Conservation (phyloP, 192 early-diverging fungal genomes). For the Entomortierella beljakovae region DNA sequence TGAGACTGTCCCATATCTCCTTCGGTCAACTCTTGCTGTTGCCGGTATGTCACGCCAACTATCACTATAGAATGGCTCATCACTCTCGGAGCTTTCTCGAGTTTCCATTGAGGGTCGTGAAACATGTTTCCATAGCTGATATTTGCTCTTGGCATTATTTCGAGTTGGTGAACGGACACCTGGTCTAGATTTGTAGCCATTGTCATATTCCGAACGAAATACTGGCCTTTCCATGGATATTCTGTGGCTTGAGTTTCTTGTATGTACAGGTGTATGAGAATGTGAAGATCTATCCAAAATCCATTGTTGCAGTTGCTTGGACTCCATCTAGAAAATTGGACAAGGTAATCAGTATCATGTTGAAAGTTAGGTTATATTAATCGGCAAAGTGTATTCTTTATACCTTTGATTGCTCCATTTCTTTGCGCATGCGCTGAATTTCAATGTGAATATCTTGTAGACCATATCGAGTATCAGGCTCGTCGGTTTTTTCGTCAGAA, state of each 20-base stretch:
- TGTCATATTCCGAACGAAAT: neutral
- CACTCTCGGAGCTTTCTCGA: conserved; percentile 8
- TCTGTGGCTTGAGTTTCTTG: neutral
- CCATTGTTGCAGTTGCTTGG: conserved; percentile 21
- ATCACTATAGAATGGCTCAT: neutral
- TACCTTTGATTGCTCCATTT: conserved; percentile 12
- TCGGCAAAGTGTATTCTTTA: neutral
- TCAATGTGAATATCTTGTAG: neutral
- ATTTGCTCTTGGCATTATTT: neutral
- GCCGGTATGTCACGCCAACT: neutral
- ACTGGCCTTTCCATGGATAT: neutral
- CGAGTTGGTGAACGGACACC: neutral
- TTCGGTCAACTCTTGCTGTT: neutral
- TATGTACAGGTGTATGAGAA: neutral
- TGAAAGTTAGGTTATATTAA: neutral
- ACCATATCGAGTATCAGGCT: neutral
- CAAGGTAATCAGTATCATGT: neutral
- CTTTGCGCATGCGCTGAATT: neutral
- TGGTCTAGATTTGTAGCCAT: neutral
- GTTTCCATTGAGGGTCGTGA: neutral
- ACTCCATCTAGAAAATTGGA: neutral
- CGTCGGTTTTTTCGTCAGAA: neutral
- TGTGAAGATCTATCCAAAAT: neutral
- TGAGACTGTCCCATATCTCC: neutral
- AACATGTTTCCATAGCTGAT: neutral